Base-by-base conservation (phyloP, 768 basidiomycete genomes). In the Mycena galericulata region DNA sequence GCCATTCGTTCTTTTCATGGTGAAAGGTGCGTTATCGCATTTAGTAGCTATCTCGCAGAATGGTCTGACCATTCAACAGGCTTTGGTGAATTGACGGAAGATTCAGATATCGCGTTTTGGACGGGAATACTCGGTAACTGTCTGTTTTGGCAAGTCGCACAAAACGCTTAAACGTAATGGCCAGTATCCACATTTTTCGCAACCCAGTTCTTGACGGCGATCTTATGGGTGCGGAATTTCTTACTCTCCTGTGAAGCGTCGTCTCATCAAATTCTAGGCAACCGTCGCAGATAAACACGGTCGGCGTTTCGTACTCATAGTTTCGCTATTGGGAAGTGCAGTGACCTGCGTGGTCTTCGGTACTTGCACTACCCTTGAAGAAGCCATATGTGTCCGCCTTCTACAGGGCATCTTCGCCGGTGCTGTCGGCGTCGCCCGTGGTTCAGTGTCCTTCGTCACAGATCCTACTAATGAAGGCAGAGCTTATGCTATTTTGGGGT, bases 281-380 rank as follows among this genome's bases (percentile, higher is more conserved):
- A 96, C 96, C n/a, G 89, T 97, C 24, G 97, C 97, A 26, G 93
- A 96, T 65, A 93, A 89, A 79, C 95, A 98, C 76, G 96, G 96
- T 45, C 87, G 90, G 43, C 90, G 97, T 18, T 85, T 88, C 10
- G 97, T 99, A 9, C 84, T 99, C 36, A 89, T 91, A 54, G 85
- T 94, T 27, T 95, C 96, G 53, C 83, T 99, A 51, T 79, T 97
- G 40, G 97, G 97, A 26, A 93, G 92, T 74, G 92, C 95, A 0
- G 71, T 93, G 46, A 93, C 93, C 14, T 93, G 94, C 75, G 81
- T 88, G 29, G 76, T 90, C 40, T 95, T 96, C 75, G 95, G 93
- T 36, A 95, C 93, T 3, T 87, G 90, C 34, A 91, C 89, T 8
- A 84, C 90, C 14, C 80, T 94, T 18, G 87, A 90, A 46, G 90